Evolutionary conservation across 495 filamentous ascomycete genomes (phyloP), one percentile per base, ranked within the genome.

Genomic region (Parachaetomium inaequale): DNA sequence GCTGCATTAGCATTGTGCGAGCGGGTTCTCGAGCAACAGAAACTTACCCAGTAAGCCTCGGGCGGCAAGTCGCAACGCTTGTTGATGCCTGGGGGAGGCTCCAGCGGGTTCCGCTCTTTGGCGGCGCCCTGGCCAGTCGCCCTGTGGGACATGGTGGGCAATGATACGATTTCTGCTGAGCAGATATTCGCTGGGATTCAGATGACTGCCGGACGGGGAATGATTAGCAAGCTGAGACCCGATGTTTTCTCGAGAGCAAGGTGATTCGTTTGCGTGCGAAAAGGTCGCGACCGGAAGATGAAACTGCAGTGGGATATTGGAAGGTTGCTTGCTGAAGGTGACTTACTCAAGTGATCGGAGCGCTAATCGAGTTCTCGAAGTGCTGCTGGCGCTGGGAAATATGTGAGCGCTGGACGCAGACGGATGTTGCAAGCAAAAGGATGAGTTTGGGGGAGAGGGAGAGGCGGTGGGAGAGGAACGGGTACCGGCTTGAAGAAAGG

Each of bases 41-140:
- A 11, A 7, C 55, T 46, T 60, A 74, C 76, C 26, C 70, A 28
- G 62, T 74, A 81, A 0, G 79, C 79, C 54, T 81, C 79, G 1
- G 78, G 69, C 19, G 77, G 76, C 17, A 80, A 58, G 38, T 81
- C 79, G 55, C 75, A 59, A 23, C 77, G 77, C 56, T 72, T 79
- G 59, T 72, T 74, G 53, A 75, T 52, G 7, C 60, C 61, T 10
- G 58, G 38, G 17, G 60, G 61, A 1, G 36, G 7, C 14, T 31
- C 29, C 34, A 67, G 52, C 10, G 49, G 34, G 34, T 63, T 49
- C 21, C 45, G 28, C 40, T 49, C 29, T 36, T 58, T 34, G 0
- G 7, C 21, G n/a, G n/a, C n/a, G n/a, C n/a, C n/a, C n/a, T n/a
- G n/a, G n/a, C n/a, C n/a, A n/a, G n/a, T n/a, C n/a, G n/a, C n/a